Evolutionary conservation across 345 rosid species (phyloP), one percentile per base, ranked within the genome.

Genomic region (Eucalyptus sp.): DNA sequence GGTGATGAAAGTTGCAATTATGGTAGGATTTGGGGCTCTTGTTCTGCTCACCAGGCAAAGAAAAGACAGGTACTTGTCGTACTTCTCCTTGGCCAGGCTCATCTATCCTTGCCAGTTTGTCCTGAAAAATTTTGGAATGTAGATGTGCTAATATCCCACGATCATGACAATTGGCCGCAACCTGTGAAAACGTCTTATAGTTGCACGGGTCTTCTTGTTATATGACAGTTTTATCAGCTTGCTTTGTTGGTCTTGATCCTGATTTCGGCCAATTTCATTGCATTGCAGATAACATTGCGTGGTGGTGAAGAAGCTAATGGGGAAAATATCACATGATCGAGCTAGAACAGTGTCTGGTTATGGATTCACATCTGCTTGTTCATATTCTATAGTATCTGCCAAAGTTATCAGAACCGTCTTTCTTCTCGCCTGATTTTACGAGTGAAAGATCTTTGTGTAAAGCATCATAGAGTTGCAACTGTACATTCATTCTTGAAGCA

Each of bases 1-100:
- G 96, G 92, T 92, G 87, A 79, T 93, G 91, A 94, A 88, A 87
- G 90, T 88, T 68, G 93, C 90, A 66, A 93, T 94, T 91, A 94
- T 93, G 92, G 92, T 94, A n/a, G 96, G 96, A 3, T 95, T 94
- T 89, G 96, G 94, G 68, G 68, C 94, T 50, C 94, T 95, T 84
- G 96, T 95, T 91, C 64, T 94, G 87, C 89, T 94, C 87, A 94
- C 96, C 13, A 93, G 96, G 90, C 92, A 93, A 90, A 89, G 89
- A 90, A 92, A 90, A 44, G 86, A 56, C 91, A 88, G 95, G 96
- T 94, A 90, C 44, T 46, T 51, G 46, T 51, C 52, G 27, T 20
- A 76, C 48, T 76, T 76, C 14, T 37, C 83, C 46, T 76, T 22
- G 12, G 83, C 83, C 48, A 18, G 48, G 83, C 48, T 76, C 48